Evolutionary conservation across 1,284 basidiomycete genomes (phyloP).

Genomic region (Porogramme epimiltina): DNA sequence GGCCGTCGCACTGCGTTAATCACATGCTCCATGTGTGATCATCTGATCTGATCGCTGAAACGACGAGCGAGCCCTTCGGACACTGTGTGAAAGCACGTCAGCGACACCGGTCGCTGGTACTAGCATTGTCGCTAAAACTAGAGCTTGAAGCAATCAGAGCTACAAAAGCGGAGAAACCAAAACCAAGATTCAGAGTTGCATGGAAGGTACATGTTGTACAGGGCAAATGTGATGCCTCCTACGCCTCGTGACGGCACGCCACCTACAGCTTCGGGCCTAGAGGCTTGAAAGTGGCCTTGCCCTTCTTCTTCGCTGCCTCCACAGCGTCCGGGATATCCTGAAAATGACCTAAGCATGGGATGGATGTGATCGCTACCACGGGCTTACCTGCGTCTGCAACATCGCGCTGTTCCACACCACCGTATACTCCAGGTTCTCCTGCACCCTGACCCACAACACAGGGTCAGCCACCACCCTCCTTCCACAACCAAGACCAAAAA

Average conservation of each 20-base stretch:
- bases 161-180: too few species aligned
- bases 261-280: slow-evolving; percentile 18
- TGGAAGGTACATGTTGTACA: too few species aligned
- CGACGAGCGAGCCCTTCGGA: too few species aligned
- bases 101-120: too few species aligned
- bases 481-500: not conserved
- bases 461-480: not conserved
- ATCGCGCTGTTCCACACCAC: slow-evolving; percentile 76
- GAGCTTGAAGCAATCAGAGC: too few species aligned
- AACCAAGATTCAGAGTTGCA: too few species aligned
- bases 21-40: too few species aligned
- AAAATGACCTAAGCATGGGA: not conserved
- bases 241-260: not conserved
- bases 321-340: slow-evolving; percentile 31
- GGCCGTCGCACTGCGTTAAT: too few species aligned
- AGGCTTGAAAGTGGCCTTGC: slow-evolving; percentile 23
- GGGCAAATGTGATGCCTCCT: too few species aligned
- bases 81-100: too few species aligned
- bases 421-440: slow-evolving; percentile 81
- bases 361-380: not conserved
- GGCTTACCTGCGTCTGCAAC: slow-evolving; percentile 67
- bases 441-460: slow-evolving; percentile 48
- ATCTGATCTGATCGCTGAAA: too few species aligned
- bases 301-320: slow-evolving; percentile 28
- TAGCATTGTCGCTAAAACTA: too few species aligned